phyloP scores from a whole-genome alignment of 306 rosid genomes.

The Trifolium dubium region DNA sequence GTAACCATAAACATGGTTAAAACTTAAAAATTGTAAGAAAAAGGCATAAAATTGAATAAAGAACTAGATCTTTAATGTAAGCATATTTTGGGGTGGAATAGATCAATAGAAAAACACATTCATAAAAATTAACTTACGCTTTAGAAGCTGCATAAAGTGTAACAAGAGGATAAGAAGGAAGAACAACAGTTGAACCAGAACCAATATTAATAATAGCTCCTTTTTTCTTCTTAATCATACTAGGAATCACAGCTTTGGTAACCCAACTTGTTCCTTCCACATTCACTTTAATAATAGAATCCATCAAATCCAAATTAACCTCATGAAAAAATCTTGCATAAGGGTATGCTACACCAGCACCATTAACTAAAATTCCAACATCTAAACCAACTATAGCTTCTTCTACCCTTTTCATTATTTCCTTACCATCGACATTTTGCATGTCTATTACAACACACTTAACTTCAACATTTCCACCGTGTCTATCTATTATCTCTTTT shows the following conservation, averaged over 20 bases:
- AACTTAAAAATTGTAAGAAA: too few relatives aligned
- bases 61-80: not conserved
- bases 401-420: conserved; percentile 35
- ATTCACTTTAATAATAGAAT: conserved; percentile 48
- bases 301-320: conserved; percentile 43
- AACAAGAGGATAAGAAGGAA: conserved; percentile 56
- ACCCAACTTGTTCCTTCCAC: conserved; percentile 57
- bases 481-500: conserved; percentile 37
- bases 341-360: conserved; percentile 46
- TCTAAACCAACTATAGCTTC: conserved; percentile 48
- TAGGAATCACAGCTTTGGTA: conserved; percentile 53
- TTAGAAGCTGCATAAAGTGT: conserved; percentile 64
- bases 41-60: not conserved
- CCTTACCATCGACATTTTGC: conserved; percentile 46
- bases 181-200: conserved; percentile 48
- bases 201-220: conserved; percentile 67
- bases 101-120: not conserved
- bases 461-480: conserved; percentile 16
- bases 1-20: not conserved
- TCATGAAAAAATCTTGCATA: conserved; percentile 50
- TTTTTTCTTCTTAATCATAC: conserved; percentile 61
- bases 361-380: conserved; percentile 44
- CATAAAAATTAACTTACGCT: conserved; percentile 47
- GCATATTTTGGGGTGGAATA: too few relatives aligned
- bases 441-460: conserved; percentile 41